Evolutionary conservation across 352 stramenopile genomes (phyloP), one percentile per base, ranked within the genome.

Genomic region (Phytophthora pseudosyringae): DNA sequence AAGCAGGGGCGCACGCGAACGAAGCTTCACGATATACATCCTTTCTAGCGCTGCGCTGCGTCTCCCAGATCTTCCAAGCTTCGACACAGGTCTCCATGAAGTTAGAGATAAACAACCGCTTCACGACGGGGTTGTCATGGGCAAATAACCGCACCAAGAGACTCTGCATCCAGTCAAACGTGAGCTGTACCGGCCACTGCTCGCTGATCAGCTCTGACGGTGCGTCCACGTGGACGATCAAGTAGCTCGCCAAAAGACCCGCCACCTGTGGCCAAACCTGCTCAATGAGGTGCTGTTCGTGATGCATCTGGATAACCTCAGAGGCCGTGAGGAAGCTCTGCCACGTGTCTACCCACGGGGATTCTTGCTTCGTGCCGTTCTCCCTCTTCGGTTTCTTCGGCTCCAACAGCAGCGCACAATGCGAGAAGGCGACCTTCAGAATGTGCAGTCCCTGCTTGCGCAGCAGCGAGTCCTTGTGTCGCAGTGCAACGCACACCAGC

Each of bases 301-400:
- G 85, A 43, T 95, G 85, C 68, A 92, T 86, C 53, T 94, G 83
- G 36, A 95, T 90, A 11, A 95, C 84, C 21, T 95, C 83, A 1
- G 84, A 93, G 3, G 80, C 83, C 1, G 79, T 78, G 38, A 95
- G 56, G 32, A 93, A 95, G 52, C 71, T 87, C 61, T 85, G 74
- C 87, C 87, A 95, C 16, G 64, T 78, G 12, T 53, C 29, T 15
- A 76, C 25, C 68, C 64, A 78, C 15, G 21, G 11, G 0, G 26
- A 25, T 39, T 55, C 5, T 49, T 46, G 5, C 13, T 44, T 71
- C 4, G 29, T 55, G 8, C 10, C 8, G 3, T 45, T 74, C 32
- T 29, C 41, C 6, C 29, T 21, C 41, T 71, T 59, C 3, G 11
- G 3, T 1, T 67, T 55, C 3, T 59, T 49, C 3, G 43, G 26